Conservation (phyloP, 345 rosid species). For the Eutrema heterophyllum region DNA sequence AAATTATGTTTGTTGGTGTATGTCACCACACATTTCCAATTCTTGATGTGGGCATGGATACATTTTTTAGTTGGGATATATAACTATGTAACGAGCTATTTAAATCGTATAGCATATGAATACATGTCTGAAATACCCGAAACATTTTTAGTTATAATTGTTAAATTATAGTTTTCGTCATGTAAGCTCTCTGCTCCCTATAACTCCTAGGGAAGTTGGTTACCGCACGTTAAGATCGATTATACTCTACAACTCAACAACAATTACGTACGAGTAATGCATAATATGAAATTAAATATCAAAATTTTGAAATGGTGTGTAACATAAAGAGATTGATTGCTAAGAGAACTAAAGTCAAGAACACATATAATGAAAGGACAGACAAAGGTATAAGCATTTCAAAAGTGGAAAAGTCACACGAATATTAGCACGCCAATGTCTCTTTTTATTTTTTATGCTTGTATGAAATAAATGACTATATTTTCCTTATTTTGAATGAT, state of each 20-base stretch:
- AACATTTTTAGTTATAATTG: neutral
- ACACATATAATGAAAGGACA: conserved; percentile 20
- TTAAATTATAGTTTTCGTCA: neutral
- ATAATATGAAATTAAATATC: neutral
- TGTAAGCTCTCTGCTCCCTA: neutral
- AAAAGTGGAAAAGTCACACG: conserved; percentile 24
- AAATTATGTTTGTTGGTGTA: too few relatives aligned
- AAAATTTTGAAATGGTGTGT: neutral
- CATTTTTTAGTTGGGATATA: too few relatives aligned
- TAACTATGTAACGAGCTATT: too few relatives aligned
- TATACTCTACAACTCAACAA: neutral
- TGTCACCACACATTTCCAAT: too few relatives aligned
- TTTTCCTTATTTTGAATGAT: neutral
- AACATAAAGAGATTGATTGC: conserved; percentile 17
- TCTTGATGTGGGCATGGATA: too few relatives aligned
- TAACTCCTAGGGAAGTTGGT: neutral
- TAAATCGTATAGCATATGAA: neutral
- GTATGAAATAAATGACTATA: neutral
- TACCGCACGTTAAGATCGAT: neutral
- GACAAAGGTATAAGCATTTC: conserved; percentile 19
- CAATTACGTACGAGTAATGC: neutral
- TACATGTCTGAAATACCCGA: neutral
- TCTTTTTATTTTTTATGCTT: neutral
- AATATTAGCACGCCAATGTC: conserved; percentile 30
- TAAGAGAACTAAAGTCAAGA: conserved; percentile 15